These are phyloP conservation scores for Aspergillus persii DNA, from an alignment of 2,329 filamentous ascomycete species.

Conservation along the genomic window DNA sequence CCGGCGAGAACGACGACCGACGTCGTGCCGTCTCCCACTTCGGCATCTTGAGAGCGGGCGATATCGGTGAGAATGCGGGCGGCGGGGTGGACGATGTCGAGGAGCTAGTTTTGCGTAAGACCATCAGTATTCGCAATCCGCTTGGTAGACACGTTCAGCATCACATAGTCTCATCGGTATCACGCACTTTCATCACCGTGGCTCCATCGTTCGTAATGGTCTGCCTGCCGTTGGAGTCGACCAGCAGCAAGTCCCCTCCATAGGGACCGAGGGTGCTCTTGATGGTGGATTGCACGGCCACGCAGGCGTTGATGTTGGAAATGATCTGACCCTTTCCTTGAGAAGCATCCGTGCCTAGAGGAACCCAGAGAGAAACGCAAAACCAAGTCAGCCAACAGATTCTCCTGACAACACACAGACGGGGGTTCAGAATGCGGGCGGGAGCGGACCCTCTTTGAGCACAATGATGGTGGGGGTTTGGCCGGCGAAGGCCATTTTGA, in stretches of 20 bases:
- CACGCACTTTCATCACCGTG: conserved; percentile 93
- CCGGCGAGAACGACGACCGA: conserved; percentile 97
- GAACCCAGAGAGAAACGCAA: neutral
- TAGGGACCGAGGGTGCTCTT: conserved; percentile 95
- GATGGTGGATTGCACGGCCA: conserved; percentile 93
- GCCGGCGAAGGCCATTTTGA: conserved; percentile 88
- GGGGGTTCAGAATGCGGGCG: conserved; percentile 28
- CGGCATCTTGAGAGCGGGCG: conserved; percentile 96
- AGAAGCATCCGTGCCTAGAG: conserved; percentile 86
- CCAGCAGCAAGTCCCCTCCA: conserved; percentile 92
- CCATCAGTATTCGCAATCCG: conserved; percentile 2
- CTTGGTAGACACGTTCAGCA: too few species aligned
- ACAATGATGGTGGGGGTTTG: conserved; percentile 98
- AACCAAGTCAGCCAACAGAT: conserved; percentile 23
- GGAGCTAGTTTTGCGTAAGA: conserved; percentile 58
- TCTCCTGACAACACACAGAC: conserved; percentile 19
- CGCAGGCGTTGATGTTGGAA: conserved; percentile 97
- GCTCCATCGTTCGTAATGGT: conserved; percentile 99
- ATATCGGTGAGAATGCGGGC: conserved; percentile 98
- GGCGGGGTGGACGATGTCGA: conserved; percentile 97
- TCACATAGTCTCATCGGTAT: neutral
- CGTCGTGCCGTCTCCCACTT: conserved; percentile 97
- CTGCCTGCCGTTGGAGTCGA: conserved; percentile 91
- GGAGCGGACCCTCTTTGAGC: conserved; percentile 81
- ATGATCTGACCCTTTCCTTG: conserved; percentile 96